phyloP scores from a whole-genome alignment of 257 asterid genomes.

The Anisodus acutangulus region DNA sequence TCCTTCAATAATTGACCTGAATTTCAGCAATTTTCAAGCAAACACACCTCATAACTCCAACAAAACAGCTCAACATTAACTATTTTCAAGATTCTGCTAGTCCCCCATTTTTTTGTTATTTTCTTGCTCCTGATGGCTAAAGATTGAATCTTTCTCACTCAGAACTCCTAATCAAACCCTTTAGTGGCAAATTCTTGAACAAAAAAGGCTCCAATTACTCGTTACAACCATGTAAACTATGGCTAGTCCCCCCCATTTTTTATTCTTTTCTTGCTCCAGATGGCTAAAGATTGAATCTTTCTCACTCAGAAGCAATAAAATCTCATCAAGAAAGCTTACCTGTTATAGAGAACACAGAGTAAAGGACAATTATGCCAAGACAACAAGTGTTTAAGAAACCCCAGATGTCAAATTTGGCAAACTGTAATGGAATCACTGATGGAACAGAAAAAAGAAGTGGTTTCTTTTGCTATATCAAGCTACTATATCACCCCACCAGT shows the following conservation, averaged over 20 bases:
- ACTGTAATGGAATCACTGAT: constrained; percentile 44
- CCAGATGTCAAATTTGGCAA: constrained; percentile 40
- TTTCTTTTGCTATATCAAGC: constrained; percentile 30
- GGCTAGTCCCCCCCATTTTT: not conserved
- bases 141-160: constrained; percentile 11
- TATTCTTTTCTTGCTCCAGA: not conserved
- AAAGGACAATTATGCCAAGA: constrained; percentile 49
- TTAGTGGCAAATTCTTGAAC: constrained; percentile 43
- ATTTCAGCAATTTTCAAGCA: constrained; percentile 29
- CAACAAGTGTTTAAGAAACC: constrained; percentile 29
- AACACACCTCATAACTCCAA: constrained; percentile 20
- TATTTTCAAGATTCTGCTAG: constrained; percentile 11
- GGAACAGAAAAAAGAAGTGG: constrained; percentile 36
- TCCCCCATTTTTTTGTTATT: not conserved
- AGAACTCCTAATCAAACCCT: not conserved
- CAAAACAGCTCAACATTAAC: constrained; percentile 1
- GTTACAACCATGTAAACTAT: constrained; percentile 22
- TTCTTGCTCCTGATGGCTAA: not conserved
- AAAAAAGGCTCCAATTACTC: constrained; percentile 30
- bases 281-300: not conserved
- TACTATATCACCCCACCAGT: not conserved
- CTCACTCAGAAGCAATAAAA: constrained; percentile 27
- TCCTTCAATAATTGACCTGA: constrained; percentile 28
- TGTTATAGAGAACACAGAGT: constrained; percentile 34
- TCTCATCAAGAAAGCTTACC: constrained; percentile 40